Conservation (phyloP, 164 flowering plant species). For the Echeveria elegans region DNA sequence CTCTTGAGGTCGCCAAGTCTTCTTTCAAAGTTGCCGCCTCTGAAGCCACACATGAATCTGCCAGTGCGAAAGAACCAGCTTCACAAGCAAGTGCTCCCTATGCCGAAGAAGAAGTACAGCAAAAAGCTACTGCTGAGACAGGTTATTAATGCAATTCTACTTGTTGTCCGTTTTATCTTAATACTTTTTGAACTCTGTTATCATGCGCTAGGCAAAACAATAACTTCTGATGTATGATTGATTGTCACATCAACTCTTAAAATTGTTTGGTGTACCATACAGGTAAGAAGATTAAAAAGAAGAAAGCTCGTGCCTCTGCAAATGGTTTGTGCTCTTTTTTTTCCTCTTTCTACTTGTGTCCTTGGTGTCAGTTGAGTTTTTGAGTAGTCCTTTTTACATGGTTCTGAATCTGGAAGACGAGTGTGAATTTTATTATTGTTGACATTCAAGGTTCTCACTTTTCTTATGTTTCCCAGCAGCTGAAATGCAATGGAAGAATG, state of each 20-base stretch:
- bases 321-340: constrained; percentile 44
- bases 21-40: constrained; percentile 30
- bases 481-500: constrained; percentile 59
- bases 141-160: constrained; percentile 31
- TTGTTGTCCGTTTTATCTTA: neutral
- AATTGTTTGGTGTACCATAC: constrained; percentile 13
- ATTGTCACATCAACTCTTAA: neutral
- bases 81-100: constrained; percentile 71
- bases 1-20: constrained; percentile 24
- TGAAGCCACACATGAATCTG: constrained; percentile 65
- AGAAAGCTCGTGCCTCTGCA: constrained; percentile 51
- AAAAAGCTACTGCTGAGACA: constrained; percentile 65
- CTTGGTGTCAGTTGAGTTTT: neutral
- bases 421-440: neutral
- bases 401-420: neutral
- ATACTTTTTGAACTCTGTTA: neutral
- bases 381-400: neutral
- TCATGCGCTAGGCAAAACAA: neutral
- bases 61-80: constrained; percentile 48
- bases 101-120: constrained; percentile 84
- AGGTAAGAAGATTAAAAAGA: constrained; percentile 94
- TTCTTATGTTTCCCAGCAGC: constrained; percentile 26
- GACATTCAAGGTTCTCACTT: neutral
- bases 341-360: neutral
- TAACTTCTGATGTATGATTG: neutral